Evolutionary conservation across 2,329 filamentous ascomycete genomes (phyloP).

Genomic region (Ceratocystis cacaofunesta): DNA sequence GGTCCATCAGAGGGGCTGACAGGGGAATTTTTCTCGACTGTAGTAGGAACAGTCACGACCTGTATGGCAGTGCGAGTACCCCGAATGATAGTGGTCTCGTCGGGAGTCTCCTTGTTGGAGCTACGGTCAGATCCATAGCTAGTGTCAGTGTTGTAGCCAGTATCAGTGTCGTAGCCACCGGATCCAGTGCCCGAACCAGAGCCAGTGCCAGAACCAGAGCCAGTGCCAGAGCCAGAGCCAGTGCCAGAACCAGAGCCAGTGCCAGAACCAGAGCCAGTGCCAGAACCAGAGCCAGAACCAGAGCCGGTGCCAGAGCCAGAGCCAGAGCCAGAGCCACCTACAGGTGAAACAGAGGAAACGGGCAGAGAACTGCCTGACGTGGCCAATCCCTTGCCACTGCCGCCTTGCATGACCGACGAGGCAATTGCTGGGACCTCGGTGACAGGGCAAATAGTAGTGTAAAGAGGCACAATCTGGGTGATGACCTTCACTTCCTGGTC

Average conservation of each 20-base stretch:
- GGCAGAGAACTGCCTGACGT: conserved; percentile 5
- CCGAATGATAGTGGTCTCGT: conserved; percentile 25
- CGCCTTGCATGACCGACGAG: conserved; percentile 26
- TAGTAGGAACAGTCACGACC: conserved; percentile 23
- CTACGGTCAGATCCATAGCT: conserved; percentile 22
- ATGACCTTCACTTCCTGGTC: conserved; percentile 25
- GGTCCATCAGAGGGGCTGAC: conserved; percentile 17
- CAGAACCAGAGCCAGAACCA: neutral
- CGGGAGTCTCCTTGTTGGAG: conserved; percentile 20
- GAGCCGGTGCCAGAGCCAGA: neutral
- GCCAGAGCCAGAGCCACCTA: neutral
- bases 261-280: neutral
- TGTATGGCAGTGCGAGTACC: conserved; percentile 29
- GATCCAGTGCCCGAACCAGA: conserved; percentile 27
- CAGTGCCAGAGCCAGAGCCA: neutral
- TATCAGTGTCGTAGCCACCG: neutral
- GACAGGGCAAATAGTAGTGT: conserved; percentile 33
- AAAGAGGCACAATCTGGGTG: conserved; percentile 29
- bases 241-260: neutral
- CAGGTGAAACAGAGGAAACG: conserved; percentile 1
- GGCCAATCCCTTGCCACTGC: conserved; percentile 14
- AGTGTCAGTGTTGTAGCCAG: conserved; percentile 20
- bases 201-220: neutral
- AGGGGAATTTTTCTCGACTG: conserved; percentile 25
- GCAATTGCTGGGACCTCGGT: conserved; percentile 29